A percentile compares a stretch with the other conserved stretches of the same genome.
These are phyloP conservation scores for Leccinum angustisporum DNA, from an alignment of 1,284 basidiomycete genomes.

Conservation along the genomic window DNA sequence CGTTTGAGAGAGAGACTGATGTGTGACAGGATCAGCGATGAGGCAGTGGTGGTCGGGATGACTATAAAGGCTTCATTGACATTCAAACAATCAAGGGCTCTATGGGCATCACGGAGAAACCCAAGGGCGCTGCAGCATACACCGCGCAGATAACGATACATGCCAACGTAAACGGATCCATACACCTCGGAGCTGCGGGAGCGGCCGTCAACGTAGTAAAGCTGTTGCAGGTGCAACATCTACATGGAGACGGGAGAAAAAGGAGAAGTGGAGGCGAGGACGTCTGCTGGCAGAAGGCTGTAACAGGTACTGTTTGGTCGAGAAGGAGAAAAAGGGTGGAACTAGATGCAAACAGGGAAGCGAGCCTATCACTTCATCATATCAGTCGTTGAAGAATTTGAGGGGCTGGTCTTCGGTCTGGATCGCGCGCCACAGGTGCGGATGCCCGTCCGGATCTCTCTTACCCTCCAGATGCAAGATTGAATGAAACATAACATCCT, in stretches of 20 bases:
- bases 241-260: slow-evolving; percentile 12
- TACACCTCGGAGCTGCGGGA: slow-evolving; percentile 11
- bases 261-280: slow-evolving; percentile 1
- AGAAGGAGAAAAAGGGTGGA: slow-evolving; percentile 6
- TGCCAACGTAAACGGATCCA: slow-evolving; percentile 17
- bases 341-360: background rate
- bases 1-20: background rate
- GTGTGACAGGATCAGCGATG: background rate
- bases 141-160: slow-evolving; percentile 2
- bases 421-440: slow-evolving; percentile 62
- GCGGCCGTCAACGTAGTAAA: slow-evolving; percentile 3
- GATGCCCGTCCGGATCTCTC: slow-evolving; percentile 49
- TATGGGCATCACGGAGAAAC: background rate
- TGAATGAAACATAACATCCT: slow-evolving; percentile 70
- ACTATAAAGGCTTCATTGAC: background rate
- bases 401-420: slow-evolving; percentile 58
- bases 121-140: slow-evolving; percentile 1
- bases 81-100: slow-evolving; percentile 3
- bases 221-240: background rate
- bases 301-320: slow-evolving; percentile 24
- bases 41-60: slow-evolving; percentile 5
- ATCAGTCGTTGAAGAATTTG: slow-evolving; percentile 62
- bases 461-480: slow-evolving; percentile 64
- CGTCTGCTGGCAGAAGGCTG: slow-evolving; percentile 12
- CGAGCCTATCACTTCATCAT: background rate